These are phyloP conservation scores for carrot (Daucus carota) DNA, from an alignment of 129 eudicot species.

Conservation along the genomic window DNA sequence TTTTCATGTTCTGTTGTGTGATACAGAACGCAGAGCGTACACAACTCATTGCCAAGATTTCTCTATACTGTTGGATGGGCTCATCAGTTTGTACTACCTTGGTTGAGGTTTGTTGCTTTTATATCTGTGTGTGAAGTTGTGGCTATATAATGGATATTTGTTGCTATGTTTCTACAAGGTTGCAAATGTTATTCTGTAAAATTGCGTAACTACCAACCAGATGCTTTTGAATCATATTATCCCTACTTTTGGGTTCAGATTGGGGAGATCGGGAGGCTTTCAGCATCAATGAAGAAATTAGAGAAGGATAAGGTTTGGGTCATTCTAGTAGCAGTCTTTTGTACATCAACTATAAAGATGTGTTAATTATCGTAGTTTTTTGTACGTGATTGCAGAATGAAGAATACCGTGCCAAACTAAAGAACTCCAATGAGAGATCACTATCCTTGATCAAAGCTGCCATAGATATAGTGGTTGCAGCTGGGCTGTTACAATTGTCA, in stretches of 20 bases:
- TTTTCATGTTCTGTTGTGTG: conserved; percentile 11
- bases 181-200: background rate
- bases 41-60: conserved; percentile 37
- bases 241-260: conserved; percentile 29
- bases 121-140: background rate
- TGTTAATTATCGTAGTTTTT: background rate
- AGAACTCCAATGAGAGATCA: conserved; percentile 74
- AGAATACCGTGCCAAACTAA: conserved; percentile 52
- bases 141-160: background rate
- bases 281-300: conserved; percentile 70
- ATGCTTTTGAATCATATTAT: conserved; percentile 4
- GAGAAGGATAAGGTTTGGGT: conserved; percentile 77
- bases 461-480: conserved; percentile 84
- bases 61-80: conserved; percentile 42
- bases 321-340: background rate
- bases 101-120: conserved; percentile 30
- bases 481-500: conserved; percentile 75
- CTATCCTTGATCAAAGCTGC: conserved; percentile 81
- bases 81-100: conserved; percentile 31
- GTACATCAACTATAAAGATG: background rate
- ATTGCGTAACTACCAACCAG: background rate
- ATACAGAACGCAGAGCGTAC: conserved; percentile 29
- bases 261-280: conserved; percentile 91
- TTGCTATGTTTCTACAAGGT: background rate
- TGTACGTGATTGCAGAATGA: conserved; percentile 48